Base-by-base conservation (phyloP, 805 yeast species). In the Diddensiella transvaalensis region DNA sequence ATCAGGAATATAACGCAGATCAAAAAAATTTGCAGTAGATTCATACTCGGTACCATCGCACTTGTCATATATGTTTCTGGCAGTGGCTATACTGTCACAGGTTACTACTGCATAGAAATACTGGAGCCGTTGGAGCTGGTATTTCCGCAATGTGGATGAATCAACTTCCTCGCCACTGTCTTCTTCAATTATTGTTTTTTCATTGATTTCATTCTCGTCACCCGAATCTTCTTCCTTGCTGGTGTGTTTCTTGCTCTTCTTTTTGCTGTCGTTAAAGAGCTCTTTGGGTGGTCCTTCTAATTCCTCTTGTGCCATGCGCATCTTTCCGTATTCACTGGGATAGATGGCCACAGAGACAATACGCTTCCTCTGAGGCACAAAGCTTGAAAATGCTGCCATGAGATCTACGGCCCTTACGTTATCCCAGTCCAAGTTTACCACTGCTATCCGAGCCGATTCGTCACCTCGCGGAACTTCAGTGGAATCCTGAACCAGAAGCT, bases 381-480 rank as follows among this genome's bases (percentile, higher is more conserved):
- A 93, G 47, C 95, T 80, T 4, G 82, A 70, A 59, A 91, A 88
- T 0, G 98, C 84, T 3, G 95, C 95, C 84, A 87, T 79, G 54
- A 91, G 70, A 63, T 93, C 98, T 3, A 79, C 79, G 0, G 98
- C 85, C 40, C 80, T 77, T n/a, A 93, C 76, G 61, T 93, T 86
- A 59, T 93, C 99, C 99, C 99, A 93, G 63, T 93, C 99, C 77
- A 93, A 73, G 61, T 93, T 93, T 24, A 93, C 98, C 1, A 84
- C 96, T 0, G 99, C 99, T 60, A 93, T 73, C 3, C 86, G 72
- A 29, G 70, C 71, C 1, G 95, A 75, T 24, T 96, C 95, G 2
- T 91, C 96, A 40, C 96, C 95, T 44, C 81, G 83, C 42, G 86
- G 89, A n/a, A 93, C 85, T 46, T 78, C 76, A 6, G 70, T 71